Base-by-base conservation (phyloP, 306 rosid species). In the Albizia julibrissin region DNA sequence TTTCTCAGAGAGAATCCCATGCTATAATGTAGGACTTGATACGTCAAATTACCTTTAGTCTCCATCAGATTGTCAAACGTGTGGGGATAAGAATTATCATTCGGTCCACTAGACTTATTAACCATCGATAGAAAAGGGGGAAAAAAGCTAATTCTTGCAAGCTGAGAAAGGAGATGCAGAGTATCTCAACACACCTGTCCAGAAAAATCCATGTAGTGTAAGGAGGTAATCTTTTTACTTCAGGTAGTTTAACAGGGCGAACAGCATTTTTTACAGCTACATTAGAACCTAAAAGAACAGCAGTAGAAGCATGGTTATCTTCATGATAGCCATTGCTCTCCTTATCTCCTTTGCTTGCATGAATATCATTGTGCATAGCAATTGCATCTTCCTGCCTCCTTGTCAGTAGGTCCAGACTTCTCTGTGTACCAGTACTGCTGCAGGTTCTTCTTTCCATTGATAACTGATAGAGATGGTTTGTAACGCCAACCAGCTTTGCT, bases 131-230 rank as follows among this genome's bases (percentile, higher is more conserved):
- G 56, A 40, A 72, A 47, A 33, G 4, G 37, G 64, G 59, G 8
- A 56, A 34, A 12, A 21, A 74, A 58, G 79, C 34, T 49, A 37
- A 65, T 58, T 46, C 73, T 67, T 16, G 40, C 21, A 66, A 76
- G 73, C 77, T 29, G 15, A 68, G 75, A 58, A 59, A 49, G 68
- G 37, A 84, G 85, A 87, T 39, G 71, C 3, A 82, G 27, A 34
- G 54, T 16, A 76, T 73, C 69, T 26, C 22, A 79, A 82, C 89
- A 79, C 59, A 96, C 99, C 99, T 96, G 91, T 93, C 97, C 86
- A 96, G 90, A 86, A 96, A 93, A 80, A 93, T 91, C 99, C 99
- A 96, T 29, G 99, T 91, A 65, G 99, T 96, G 88, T 96, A 96
- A 79, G 98, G 94, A 74, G 99, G 97, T 82, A 96, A 80, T 91